Evolutionary conservation across 2,329 filamentous ascomycete species (phyloP), one percentile per base, ranked within the genome.

Genomic region (Exophiala calicioides): DNA sequence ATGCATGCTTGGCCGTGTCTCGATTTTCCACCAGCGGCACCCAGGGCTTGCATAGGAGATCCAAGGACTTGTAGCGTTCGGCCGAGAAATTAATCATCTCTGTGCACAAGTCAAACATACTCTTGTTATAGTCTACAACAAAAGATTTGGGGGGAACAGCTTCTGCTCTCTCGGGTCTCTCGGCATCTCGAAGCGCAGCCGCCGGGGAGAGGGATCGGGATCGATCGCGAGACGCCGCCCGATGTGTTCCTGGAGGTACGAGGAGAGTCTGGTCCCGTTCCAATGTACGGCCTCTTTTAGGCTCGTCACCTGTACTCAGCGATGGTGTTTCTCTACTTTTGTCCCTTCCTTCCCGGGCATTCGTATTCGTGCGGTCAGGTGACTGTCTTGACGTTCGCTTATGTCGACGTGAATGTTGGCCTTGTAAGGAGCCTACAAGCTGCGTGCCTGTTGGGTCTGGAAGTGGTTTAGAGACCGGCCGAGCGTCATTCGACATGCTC

Each of bases 21-120:
- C 21, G 7, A 47, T 50, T 9, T 45, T 27, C 24, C n/a, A 36
- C 7, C 8, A 18, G 16, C 18, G 33, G 33, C 9, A 36, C 54
- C 54, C 54, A 57, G 9, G 54, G 54, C 32, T 53, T 20, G 24
- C 54, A 57, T 15, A 57, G 49, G 20, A 56, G 50, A 19, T 57
- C 50, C 4, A 57, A 24, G 1, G 54, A 49, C 32, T 45, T 35
- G 4, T 48, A 53, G 19, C 27, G 26, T 23, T 24, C 24, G 26
- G 53, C 50, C 12, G 37, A n/a, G 26, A 53, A 56, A 21, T 19
- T 21, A 23, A 56, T 44, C 13, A 57, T 44, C 16, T 56, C 44
- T n/a, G 44, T 47, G 36, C 45, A 56, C 10, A 57, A 30, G 7
- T 54, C 53, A 3, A 41, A 35, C 3, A 50, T 27, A 12, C 31